These are phyloP conservation scores for Lithospermum erythrorhizon DNA, from an alignment of 257 asterid species.

Conservation along the genomic window DNA sequence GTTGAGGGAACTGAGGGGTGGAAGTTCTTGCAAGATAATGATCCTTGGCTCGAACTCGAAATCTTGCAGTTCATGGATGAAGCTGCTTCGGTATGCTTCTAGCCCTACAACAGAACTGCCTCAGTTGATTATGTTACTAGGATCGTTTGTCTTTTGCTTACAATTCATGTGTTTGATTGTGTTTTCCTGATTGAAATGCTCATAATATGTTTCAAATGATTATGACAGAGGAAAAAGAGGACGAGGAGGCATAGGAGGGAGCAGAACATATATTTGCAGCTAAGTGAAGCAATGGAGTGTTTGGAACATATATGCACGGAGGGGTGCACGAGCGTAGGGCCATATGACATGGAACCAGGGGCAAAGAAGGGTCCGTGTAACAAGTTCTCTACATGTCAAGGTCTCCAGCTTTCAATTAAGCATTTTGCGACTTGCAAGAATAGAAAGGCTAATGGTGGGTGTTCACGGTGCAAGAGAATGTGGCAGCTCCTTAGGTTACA, in stretches of 20 bases:
- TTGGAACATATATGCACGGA: conserved; percentile 77
- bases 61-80: conserved; percentile 75
- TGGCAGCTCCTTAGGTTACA: conserved; percentile 83
- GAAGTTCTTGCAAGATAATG: conserved; percentile 63
- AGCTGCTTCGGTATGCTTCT: conserved; percentile 49
- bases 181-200: neutral
- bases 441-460: conserved; percentile 61
- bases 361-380: conserved; percentile 54
- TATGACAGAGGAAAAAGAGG: conserved; percentile 52
- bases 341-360: conserved; percentile 44
- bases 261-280: conserved; percentile 48
- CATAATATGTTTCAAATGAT: neutral
- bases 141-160: neutral
- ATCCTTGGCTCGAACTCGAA: conserved; percentile 82
- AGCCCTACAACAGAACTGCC: neutral
- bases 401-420: conserved; percentile 63
- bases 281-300: conserved; percentile 89
- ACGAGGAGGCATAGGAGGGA: conserved; percentile 45
- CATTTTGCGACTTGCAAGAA: conserved; percentile 71
- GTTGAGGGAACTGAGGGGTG: conserved; percentile 83
- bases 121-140: neutral
- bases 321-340: conserved; percentile 81
- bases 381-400: conserved; percentile 76
- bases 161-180: neutral
- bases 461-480: conserved; percentile 67